Percentiles rank a stretch among this genome's conserved stretches.
These are phyloP conservation scores for Hemileccinum impolitum DNA, from an alignment of 768 basidiomycete species.

Conservation along the genomic window DNA sequence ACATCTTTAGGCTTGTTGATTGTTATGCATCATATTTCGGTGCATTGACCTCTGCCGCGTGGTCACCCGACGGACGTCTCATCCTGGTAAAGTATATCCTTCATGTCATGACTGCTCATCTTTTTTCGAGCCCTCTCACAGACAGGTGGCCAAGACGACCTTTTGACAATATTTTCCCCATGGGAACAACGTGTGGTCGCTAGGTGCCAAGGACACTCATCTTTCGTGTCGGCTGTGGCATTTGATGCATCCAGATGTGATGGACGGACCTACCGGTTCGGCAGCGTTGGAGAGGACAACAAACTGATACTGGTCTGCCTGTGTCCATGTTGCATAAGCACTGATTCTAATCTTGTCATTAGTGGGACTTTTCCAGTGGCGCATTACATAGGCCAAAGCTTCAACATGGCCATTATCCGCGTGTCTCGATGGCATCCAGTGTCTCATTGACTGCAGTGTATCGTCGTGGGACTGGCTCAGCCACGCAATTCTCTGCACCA, in stretches of 20 bases:
- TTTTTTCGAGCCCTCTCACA: constrained; percentile 28
- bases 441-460: constrained; percentile 67
- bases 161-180: constrained; percentile 91
- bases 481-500: constrained; percentile 49
- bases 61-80: constrained; percentile 95
- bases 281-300: constrained; percentile 95
- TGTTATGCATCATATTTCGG: constrained; percentile 96
- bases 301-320: constrained; percentile 78
- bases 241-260: constrained; percentile 91
- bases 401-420: constrained; percentile 66
- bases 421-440: constrained; percentile 75
- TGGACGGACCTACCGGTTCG: constrained; percentile 89
- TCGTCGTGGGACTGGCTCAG: constrained; percentile 56
- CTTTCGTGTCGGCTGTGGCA: constrained; percentile 84
- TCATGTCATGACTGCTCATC: neutral
- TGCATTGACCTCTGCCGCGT: constrained; percentile 81
- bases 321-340: neutral
- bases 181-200: constrained; percentile 94
- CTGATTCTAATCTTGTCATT: neutral
- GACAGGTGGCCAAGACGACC: constrained; percentile 97
- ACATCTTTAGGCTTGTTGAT: constrained; percentile 69
- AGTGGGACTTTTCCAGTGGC: constrained; percentile 96
- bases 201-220: constrained; percentile 94
- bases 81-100: constrained; percentile 54
- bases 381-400: constrained; percentile 86